Base-by-base conservation (phyloP, 371 early-diverging fungal genomes). In the Coemansia sp. region DNA sequence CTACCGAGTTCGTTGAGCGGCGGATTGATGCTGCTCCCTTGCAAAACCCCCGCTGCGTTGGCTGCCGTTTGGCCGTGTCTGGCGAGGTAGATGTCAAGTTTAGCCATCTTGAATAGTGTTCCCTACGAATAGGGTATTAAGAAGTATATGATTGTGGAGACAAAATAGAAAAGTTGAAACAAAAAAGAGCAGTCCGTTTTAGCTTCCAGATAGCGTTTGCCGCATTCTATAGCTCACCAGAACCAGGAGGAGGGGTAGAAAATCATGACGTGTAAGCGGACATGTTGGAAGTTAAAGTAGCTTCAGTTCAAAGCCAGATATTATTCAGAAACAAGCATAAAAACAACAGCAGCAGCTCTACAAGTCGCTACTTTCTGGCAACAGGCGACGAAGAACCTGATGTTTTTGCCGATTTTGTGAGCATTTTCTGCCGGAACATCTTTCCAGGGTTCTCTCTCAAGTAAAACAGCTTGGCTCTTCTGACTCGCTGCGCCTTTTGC, bases 381-480 rank as follows among this genome's bases (percentile, higher is more conserved):
- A 59, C 40, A 20, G 72, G 25, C 9, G 59, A 39, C 8, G 47
- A 48, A 52, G 51, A 6, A 11, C 8, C 33, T 11, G 52, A 57
- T 55, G 64, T 64, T 44, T 71, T 64, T 8, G 63, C 58, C 65
- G 72, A 54, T 56, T 65, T 70, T 56, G 62, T 71, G 52, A 74
- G 59, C 50, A 68, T 44, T 59, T 82, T 82, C 30, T 71, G 61
- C 65, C 81, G 77, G 68, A 78, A 74, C 4, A 87, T 87, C 74
- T 88, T 90, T 55, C 88, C 90, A 16, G 93, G 91, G 67, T 88
- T 86, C 63, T 93, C 89, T 64, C 93, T 83, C 71, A 93, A 68
- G 72, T 92, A 93, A 66, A 82, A 92, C 68, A 92, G 75, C 78
- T 93, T 93, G 18, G 90, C 90, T 71, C 93, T 86, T 78, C 89